Conservation (phyloP, 306 rosid genomes). For the Dryas drummondii region DNA sequence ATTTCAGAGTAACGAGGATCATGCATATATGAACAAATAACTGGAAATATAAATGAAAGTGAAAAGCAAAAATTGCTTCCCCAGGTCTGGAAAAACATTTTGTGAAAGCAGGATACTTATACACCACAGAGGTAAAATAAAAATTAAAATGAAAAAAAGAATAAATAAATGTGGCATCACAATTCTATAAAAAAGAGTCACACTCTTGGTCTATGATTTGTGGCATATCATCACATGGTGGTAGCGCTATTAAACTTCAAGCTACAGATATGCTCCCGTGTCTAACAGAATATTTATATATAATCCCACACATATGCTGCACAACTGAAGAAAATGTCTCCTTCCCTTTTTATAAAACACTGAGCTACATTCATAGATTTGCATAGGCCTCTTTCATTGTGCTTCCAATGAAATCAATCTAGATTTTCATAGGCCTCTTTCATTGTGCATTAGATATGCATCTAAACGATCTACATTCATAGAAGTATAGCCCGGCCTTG, state of each 20-base stretch:
- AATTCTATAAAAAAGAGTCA: neutral
- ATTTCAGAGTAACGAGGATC: constrained; percentile 22
- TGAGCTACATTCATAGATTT: neutral
- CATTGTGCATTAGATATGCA: neutral
- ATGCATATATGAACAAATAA: neutral
- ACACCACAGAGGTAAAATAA: neutral
- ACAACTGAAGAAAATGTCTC: neutral
- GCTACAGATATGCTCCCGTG: neutral
- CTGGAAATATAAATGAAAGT: neutral
- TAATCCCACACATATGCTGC: neutral
- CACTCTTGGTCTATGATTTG: neutral
- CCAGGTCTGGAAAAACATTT: neutral
- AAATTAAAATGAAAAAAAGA: neutral
- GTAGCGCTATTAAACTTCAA: neutral
- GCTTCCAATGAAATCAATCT: neutral
- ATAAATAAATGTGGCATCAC: neutral
- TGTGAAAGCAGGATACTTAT: neutral
- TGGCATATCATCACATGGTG: neutral
- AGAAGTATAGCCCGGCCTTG: neutral
- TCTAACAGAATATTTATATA: neutral
- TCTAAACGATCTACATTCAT: neutral
- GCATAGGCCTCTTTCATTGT: too few species aligned
- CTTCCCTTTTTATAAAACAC: neutral
- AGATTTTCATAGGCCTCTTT: neutral
- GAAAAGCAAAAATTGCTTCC: neutral